phyloP scores from a whole-genome alignment of 352 stramenopile species.

The Ochromonadaceae sp. region DNA sequence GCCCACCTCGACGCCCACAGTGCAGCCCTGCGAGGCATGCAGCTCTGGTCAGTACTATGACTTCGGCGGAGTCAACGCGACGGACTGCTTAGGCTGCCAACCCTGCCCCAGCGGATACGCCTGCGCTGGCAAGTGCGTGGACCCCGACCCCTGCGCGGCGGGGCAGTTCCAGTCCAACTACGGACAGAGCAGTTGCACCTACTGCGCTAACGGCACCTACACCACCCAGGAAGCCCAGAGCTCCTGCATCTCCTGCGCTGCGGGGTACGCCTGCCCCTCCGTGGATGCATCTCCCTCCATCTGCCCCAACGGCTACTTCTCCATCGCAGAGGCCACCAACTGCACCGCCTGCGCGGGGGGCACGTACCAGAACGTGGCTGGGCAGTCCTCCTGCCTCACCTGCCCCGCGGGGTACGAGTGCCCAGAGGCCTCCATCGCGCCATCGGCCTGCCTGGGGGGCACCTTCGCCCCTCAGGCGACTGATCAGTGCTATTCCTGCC shows the following conservation, averaged over 20 bases:
- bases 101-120: slow-evolving; percentile 47
- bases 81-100: slow-evolving; percentile 22
- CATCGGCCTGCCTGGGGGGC: slow-evolving; percentile 42
- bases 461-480: slow-evolving; percentile 37
- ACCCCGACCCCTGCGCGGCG: slow-evolving; percentile 39
- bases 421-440: slow-evolving; percentile 41
- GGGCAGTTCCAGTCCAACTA: slow-evolving; percentile 47
- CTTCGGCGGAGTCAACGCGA: not conserved
- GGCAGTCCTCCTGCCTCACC: slow-evolving; percentile 25
- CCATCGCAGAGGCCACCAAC: not conserved
- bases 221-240: slow-evolving; percentile 19
- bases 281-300: slow-evolving; percentile 38
- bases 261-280: slow-evolving; percentile 40
- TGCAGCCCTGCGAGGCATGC: slow-evolving; percentile 9
- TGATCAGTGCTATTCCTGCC: slow-evolving; percentile 50
- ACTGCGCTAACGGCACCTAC: slow-evolving; percentile 25
- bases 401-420: slow-evolving; percentile 52
- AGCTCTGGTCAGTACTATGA: slow-evolving; percentile 9
- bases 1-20: slow-evolving; percentile 1
- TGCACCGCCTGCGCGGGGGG: slow-evolving; percentile 25
- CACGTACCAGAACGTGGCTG: slow-evolving; percentile 26
- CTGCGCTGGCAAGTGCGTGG: slow-evolving; percentile 43
- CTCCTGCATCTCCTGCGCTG: slow-evolving; percentile 47
- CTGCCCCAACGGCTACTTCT: slow-evolving; percentile 62
- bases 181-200: slow-evolving; percentile 42